Evolutionary conservation across 2,329 filamentous ascomycete genomes (phyloP).

Genomic region (Aurifilum marmelostoma): DNA sequence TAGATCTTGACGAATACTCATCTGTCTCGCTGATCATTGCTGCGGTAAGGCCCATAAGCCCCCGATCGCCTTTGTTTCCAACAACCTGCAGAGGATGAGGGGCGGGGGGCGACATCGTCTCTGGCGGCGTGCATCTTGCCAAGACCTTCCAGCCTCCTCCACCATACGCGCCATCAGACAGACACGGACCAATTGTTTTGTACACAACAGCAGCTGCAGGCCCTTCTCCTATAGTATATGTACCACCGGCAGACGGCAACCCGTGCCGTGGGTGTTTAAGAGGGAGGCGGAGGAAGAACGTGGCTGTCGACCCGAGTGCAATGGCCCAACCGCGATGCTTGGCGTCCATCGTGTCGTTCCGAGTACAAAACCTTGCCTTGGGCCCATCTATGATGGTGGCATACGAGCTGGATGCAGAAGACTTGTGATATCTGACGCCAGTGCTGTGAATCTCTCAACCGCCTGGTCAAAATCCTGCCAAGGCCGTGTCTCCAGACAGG

Average conservation of each 20-base stretch:
- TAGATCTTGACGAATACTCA: neutral
- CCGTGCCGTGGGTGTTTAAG: constrained; percentile 3
- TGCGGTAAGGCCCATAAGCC: too few species aligned
- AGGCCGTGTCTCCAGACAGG: too few species aligned
- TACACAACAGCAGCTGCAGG: neutral
- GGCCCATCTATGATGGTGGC: neutral
- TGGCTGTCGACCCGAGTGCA: neutral
- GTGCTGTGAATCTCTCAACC: neutral
- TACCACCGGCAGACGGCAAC: neutral
- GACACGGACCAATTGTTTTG: neutral
- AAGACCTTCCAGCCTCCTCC: constrained; percentile 14
- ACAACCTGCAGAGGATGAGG: too few species aligned
- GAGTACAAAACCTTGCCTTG: neutral
- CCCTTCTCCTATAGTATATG: neutral
- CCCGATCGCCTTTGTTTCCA: too few species aligned
- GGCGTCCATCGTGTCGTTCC: neutral
- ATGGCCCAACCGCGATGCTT: neutral
- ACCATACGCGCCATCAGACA: neutral
- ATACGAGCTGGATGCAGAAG: neutral
- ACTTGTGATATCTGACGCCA: neutral
- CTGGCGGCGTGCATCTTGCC: constrained; percentile 16
- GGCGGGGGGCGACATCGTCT: neutral
- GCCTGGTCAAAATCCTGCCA: neutral
- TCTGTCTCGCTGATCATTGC: neutral
- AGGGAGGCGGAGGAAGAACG: neutral